Evolutionary conservation across 1,284 basidiomycete genomes (phyloP).

Genomic region (Moesziomyces parantarcticus): DNA sequence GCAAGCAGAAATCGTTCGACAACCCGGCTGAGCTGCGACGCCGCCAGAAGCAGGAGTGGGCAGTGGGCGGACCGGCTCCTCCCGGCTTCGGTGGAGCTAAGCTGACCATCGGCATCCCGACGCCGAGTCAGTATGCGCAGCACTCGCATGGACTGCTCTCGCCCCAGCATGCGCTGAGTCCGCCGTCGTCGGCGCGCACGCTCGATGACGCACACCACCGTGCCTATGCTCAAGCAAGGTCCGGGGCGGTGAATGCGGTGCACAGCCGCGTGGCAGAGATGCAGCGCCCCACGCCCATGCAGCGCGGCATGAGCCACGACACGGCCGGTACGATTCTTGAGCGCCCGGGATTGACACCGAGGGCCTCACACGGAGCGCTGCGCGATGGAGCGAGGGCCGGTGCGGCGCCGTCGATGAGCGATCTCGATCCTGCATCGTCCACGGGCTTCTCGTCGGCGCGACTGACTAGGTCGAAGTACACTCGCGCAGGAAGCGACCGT

Average conservation of each 20-base stretch:
- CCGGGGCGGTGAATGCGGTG: constrained; percentile 1
- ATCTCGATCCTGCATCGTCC: constrained; percentile 30
- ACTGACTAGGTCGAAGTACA: constrained; percentile 4
- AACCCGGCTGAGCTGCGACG: constrained; percentile 47
- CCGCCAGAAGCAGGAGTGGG: constrained; percentile 44
- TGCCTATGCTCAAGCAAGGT: constrained; percentile 1
- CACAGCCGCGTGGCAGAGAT: constrained; percentile 23
- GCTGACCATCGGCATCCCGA: constrained; percentile 38
- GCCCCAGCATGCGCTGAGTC: constrained; percentile 22
- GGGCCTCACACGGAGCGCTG: constrained; percentile 26
- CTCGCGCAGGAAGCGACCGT: constrained; percentile 8
- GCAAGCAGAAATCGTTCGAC: constrained; percentile 51
- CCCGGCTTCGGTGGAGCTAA: constrained; percentile 26
- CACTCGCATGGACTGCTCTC: constrained; percentile 8
- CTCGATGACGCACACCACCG: constrained; percentile 19
- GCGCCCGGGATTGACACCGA: constrained; percentile 23
- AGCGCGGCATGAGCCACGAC: constrained; percentile 25
- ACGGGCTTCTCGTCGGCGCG: constrained; percentile 31
- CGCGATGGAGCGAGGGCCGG: constrained; percentile 7
- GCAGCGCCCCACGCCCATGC: constrained; percentile 21
- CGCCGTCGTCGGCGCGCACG: constrained; percentile 11
- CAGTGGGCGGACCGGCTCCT: constrained; percentile 27
- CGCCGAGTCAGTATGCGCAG: constrained; percentile 15
- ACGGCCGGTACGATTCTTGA: constrained; percentile 18
- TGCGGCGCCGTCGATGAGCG: constrained; percentile 8